Base-by-base conservation (phyloP, 202 grass and related monocot genomes). In the Carex arenaria region DNA sequence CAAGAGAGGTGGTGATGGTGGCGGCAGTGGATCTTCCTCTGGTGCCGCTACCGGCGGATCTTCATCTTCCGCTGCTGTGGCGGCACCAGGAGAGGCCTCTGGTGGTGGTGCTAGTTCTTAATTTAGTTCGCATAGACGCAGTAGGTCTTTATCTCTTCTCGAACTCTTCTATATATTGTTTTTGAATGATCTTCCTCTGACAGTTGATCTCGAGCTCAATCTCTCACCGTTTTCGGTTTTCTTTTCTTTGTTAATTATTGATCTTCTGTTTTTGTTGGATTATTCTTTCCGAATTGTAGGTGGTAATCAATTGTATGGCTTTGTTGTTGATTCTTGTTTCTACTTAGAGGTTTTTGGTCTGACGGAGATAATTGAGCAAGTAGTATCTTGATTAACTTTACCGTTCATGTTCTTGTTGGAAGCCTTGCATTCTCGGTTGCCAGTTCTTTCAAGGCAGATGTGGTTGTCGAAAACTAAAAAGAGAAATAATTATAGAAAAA, bases 1-100 rank as follows among this genome's bases (percentile, higher is more conserved):
- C 83, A 99, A 99, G 87, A 88, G 96, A 86, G 63, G 78, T 12
- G 79, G 61, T 18, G 67, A 34, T 7, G 80, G 54, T 4, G 73
- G 63, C 7, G 32, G 73, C 32, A 75, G 78, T 52, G 67, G 82
- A 57, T 82, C 89, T 23, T 62, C 85, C 0, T 64, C 82, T 12
- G 4, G 75, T 10, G 84, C 23, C 67, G 42, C n/a, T 14, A 82
- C 67, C 26, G 23, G 72, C 66, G 42, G 78, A 3, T 79, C 70
- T 85, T 85, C 87, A 67, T 88, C 89, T 3, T 17, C 87, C 8
- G 66, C 68, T 17, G 82, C 26, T 31, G 78, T 74, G 2, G 71
- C 38, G 7, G 2, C 54, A n/a, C 78, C 13, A 57, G 56, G 36
- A 40, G 11, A 30, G 1, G 80, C 66, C 38, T 81, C 73, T 19